phyloP scores from a whole-genome alignment of 805 yeast species.

The Metschnikowia orientalis region DNA sequence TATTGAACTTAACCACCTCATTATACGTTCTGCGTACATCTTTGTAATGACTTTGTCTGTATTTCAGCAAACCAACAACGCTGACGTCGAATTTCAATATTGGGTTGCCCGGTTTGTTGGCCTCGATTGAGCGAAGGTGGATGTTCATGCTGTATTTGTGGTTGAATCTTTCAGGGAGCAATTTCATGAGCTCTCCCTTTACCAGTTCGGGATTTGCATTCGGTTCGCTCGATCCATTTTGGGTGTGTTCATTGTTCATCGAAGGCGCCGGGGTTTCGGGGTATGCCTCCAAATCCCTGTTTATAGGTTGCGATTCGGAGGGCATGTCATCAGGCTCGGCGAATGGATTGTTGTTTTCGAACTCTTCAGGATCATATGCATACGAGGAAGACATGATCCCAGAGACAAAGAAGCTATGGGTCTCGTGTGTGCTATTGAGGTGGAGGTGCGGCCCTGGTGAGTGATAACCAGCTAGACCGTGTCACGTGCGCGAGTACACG shows the following conservation, averaged over 20 bases:
- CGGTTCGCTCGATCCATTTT: background rate
- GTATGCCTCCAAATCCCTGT: conserved; percentile 1
- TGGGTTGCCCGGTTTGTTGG: conserved; percentile 71
- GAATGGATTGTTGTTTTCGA: conserved; percentile 42
- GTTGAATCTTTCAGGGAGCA: conserved; percentile 49
- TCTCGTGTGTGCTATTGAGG: too few relatives aligned
- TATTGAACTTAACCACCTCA: conserved; percentile 73
- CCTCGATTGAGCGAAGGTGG: conserved; percentile 66
- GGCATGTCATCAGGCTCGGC: conserved; percentile 25
- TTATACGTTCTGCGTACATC: conserved; percentile 76
- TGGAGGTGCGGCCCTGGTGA: too few relatives aligned
- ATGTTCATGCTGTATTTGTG: conserved; percentile 43
- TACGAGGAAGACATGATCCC: conserved; percentile 40
- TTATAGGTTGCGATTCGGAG: background rate
- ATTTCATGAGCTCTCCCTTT: conserved; percentile 39
- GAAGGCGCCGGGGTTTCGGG: background rate
- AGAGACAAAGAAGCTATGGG: too few relatives aligned
- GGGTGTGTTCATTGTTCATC: background rate
- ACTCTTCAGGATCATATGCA: conserved; percentile 46
- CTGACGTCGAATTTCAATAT: conserved; percentile 62
- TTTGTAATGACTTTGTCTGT: conserved; percentile 62
- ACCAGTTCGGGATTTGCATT: conserved; percentile 22
- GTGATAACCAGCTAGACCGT: too few relatives aligned
- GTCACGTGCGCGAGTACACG: too few relatives aligned
- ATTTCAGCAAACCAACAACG: conserved; percentile 61